phyloP scores from a whole-genome alignment of 495 filamentous ascomycete genomes.

The Penicillium parvum region DNA sequence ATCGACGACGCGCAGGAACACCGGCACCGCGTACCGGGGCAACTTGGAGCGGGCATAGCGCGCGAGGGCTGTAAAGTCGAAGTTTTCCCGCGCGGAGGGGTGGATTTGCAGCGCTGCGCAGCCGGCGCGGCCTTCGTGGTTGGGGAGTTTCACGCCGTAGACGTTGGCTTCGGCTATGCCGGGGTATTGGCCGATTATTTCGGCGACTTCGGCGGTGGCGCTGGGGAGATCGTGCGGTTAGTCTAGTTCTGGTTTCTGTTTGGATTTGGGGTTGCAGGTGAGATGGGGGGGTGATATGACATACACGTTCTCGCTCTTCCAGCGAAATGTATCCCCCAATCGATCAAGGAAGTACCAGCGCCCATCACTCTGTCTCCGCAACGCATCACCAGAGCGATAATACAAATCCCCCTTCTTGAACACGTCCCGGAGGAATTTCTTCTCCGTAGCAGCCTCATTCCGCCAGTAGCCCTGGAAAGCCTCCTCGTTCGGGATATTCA shows the following conservation, averaged over 20 bases:
- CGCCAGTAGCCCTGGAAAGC: constrained; percentile 68
- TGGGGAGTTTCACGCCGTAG: constrained; percentile 68
- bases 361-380: constrained; percentile 60
- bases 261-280: not conserved
- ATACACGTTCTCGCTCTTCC: constrained; percentile 80
- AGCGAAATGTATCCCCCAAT: constrained; percentile 76
- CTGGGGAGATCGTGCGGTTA: constrained; percentile 12
- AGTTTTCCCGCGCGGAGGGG: constrained; percentile 33
- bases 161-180: constrained; percentile 72
- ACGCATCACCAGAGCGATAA: constrained; percentile 71
- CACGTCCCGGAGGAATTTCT: constrained; percentile 67
- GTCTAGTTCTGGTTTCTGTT: not conserved
- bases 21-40: constrained; percentile 71
- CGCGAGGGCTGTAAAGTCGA: constrained; percentile 53
- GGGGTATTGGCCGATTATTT: constrained; percentile 60
- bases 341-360: constrained; percentile 77
- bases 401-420: constrained; percentile 72
- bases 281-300: not conserved
- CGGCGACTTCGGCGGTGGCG: constrained; percentile 68
- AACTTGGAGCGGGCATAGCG: constrained; percentile 51
- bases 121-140: constrained; percentile 68
- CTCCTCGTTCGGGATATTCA: constrained; percentile 53
- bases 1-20: constrained; percentile 64
- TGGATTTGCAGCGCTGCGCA: constrained; percentile 54
- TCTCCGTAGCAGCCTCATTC: constrained; percentile 59